Evolutionary conservation across 2,329 filamentous ascomycete genomes (phyloP).

Genomic region (Onygena corvina): DNA sequence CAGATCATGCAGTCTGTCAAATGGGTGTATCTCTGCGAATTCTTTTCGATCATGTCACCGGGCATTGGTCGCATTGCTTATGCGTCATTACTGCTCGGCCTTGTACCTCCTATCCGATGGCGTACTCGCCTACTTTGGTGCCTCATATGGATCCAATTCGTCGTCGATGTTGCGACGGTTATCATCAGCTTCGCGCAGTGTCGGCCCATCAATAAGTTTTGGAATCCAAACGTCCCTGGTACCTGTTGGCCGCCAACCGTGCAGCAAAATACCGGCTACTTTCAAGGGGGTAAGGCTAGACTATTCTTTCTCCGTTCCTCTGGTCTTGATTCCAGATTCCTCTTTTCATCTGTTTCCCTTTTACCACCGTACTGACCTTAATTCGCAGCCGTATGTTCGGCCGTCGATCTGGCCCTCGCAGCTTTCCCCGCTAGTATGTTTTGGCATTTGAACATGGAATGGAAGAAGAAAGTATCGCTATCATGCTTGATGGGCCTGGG

Average conservation of each 20-base stretch:
- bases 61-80: constrained; percentile 12
- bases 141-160: constrained; percentile 9
- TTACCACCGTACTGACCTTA: background rate
- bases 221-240: constrained; percentile 7
- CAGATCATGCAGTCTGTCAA: constrained; percentile 11
- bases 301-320: too few species aligned
- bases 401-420: constrained; percentile 12
- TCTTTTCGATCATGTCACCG: constrained; percentile 13
- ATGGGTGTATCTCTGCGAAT: constrained; percentile 12
- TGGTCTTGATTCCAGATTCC: too few species aligned
- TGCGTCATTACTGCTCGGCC: constrained; percentile 12
- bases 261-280: constrained; percentile 10
- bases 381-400: constrained; percentile 12
- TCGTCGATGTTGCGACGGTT: constrained; percentile 10
- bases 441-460: constrained; percentile 9
- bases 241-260: constrained; percentile 11
- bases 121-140: constrained; percentile 9
- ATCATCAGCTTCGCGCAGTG: constrained; percentile 11
- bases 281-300: constrained; percentile 12
- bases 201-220: constrained; percentile 8
- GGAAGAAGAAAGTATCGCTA: constrained; percentile 11
- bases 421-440: constrained; percentile 14
- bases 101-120: constrained; percentile 8
- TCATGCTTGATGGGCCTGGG: constrained; percentile 11
- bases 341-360: background rate